Percentiles rank a stretch among this genome's conserved stretches.
Conservation (phyloP, 1,284 basidiomycete genomes). For the Trametes hirsuta region DNA sequence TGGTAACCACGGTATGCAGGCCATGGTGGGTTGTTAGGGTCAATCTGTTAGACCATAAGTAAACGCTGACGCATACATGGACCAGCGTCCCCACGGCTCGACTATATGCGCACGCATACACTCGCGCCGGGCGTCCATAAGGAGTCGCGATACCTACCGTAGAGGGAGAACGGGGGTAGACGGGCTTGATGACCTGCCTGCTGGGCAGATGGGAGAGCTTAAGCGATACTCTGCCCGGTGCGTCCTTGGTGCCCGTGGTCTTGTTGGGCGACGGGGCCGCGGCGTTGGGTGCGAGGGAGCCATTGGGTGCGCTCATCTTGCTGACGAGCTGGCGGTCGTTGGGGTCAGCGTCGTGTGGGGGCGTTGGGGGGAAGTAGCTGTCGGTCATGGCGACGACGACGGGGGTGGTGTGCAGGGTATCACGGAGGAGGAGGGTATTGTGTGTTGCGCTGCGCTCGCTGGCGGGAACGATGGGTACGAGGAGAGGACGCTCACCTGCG, state of each 20-base stretch:
- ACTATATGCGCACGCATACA: neutral
- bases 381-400: slow-evolving; percentile 13
- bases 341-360: slow-evolving; percentile 23
- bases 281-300: slow-evolving; percentile 25
- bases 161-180: slow-evolving; percentile 74
- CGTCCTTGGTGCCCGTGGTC: slow-evolving; percentile 28
- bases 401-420: neutral
- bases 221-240: slow-evolving; percentile 62
- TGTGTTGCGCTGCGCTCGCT: neutral
- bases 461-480: neutral
- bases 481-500: slow-evolving; percentile 1
- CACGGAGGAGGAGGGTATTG: neutral
- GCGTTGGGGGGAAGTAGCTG: slow-evolving; percentile 30
- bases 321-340: slow-evolving; percentile 1
- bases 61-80: slow-evolving; percentile 2
- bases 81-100: too few species aligned
- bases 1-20: slow-evolving; percentile 95
- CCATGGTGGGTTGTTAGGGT: slow-evolving; percentile 97
- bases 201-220: slow-evolving; percentile 72
- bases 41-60: slow-evolving; percentile 48
- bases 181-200: slow-evolving; percentile 68
- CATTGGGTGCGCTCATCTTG: slow-evolving; percentile 9
- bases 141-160: slow-evolving; percentile 45
- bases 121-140: neutral
- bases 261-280: slow-evolving; percentile 27